Percentiles rank a stretch among this genome's conserved stretches.
phyloP scores from a whole-genome alignment of 73 alveolate species.

The Blepharisma stoltei region DNA sequence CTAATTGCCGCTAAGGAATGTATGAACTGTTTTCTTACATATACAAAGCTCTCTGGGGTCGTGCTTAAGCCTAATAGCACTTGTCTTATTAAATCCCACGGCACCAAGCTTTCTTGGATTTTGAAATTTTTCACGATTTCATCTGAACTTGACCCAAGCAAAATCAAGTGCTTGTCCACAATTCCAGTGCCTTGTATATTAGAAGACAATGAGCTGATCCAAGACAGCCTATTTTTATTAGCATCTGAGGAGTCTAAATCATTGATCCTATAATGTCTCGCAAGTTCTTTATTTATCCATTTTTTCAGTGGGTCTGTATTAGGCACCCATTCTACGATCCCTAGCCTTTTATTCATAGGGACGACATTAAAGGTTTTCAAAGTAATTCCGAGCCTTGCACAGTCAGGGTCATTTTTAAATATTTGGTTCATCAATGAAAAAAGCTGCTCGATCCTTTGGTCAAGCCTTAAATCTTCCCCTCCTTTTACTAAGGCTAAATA shows the following conservation, averaged over 20 bases:
- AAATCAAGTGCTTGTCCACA: constrained; percentile 64
- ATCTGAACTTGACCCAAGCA: constrained; percentile 56
- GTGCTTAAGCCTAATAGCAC: constrained; percentile 79
- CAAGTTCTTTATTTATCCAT: constrained; percentile 75
- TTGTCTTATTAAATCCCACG: constrained; percentile 84
- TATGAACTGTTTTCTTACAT: constrained; percentile 78
- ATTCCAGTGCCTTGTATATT: constrained; percentile 48
- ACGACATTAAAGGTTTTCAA: constrained; percentile 90
- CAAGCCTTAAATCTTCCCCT: constrained; percentile 97
- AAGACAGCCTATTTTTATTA: constrained; percentile 10
- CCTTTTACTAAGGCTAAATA: constrained; percentile 93
- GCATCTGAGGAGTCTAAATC: constrained; percentile 49
- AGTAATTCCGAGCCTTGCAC: constrained; percentile 71
- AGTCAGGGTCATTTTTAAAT: constrained; percentile 73
- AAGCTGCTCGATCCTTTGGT: constrained; percentile 92
- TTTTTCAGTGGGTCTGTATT: constrained; percentile 87
- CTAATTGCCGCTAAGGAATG: constrained; percentile 88
- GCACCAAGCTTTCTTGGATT: constrained; percentile 77
- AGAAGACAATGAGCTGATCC: constrained; percentile 48
- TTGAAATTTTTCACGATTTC: constrained; percentile 76
- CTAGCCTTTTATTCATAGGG: constrained; percentile 94
- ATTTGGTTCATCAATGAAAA: constrained; percentile 91
- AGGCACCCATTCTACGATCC: constrained; percentile 96
- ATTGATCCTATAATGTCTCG: constrained; percentile 65
- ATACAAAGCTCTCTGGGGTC: constrained; percentile 88